Evolutionary conservation across 805 yeast genomes (phyloP).

Genomic region (Spathaspora passalidarum): DNA sequence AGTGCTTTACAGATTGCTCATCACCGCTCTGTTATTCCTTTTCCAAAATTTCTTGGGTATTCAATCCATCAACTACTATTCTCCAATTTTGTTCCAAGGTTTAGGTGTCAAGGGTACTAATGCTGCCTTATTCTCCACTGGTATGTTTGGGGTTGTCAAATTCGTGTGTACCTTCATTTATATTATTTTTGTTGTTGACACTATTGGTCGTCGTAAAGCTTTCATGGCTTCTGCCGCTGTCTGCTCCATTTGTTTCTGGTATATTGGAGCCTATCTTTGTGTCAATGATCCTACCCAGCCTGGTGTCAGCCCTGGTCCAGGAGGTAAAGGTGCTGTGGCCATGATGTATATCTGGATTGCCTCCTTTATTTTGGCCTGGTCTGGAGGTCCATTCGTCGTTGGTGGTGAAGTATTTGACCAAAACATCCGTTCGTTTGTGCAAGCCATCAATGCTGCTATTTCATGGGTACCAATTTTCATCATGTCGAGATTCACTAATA

Average conservation of each 20-base stretch:
- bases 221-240: conserved; percentile 33
- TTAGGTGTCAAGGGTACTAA: conserved; percentile 38
- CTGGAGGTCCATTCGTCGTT: conserved; percentile 40
- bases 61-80: conserved; percentile 38
- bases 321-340: conserved; percentile 38
- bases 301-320: conserved; percentile 32
- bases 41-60: conserved; percentile 40
- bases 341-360: conserved; percentile 43
- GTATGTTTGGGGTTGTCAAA: conserved; percentile 39
- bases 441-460: conserved; percentile 39
- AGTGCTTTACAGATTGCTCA: conserved; percentile 25
- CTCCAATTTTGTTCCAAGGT: conserved; percentile 32
- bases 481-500: conserved; percentile 32
- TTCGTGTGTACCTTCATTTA: conserved; percentile 32
- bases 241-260: conserved; percentile 37
- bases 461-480: conserved; percentile 39
- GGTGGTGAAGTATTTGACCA: conserved; percentile 40
- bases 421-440: conserved; percentile 37
- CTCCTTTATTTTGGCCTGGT: conserved; percentile 38
- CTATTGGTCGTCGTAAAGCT: conserved; percentile 33
- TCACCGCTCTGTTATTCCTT: conserved; percentile 31
- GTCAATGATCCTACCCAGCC: conserved; percentile 31
- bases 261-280: conserved; percentile 35
- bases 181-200: conserved; percentile 33
- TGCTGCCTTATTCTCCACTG: conserved; percentile 36